Percentiles rank a stretch among this genome's conserved stretches.
These are phyloP conservation scores for Albophoma yamanashiensis DNA, from an alignment of 2,329 filamentous ascomycete species.

Conservation along the genomic window DNA sequence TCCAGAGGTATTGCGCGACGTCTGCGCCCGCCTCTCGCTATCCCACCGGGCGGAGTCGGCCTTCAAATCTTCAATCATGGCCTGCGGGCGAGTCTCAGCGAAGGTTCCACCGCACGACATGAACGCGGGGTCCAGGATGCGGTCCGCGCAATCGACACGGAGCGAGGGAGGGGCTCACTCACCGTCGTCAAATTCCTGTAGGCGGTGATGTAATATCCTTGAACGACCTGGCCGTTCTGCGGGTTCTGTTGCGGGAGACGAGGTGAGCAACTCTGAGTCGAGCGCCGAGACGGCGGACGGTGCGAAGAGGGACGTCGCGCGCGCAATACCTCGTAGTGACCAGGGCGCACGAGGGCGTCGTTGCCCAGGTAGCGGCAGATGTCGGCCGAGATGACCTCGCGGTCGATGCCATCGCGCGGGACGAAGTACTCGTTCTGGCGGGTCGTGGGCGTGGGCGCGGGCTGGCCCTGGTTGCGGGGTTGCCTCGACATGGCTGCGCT, in stretches of 20 bases:
- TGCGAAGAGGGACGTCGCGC: not conserved
- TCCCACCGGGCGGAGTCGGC: slow-evolving; percentile 53
- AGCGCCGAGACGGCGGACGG: not conserved
- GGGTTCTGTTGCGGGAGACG: slow-evolving; percentile 31
- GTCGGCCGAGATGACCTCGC: slow-evolving; percentile 75
- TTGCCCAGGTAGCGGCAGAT: slow-evolving; percentile 78
- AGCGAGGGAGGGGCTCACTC: slow-evolving; percentile 39
- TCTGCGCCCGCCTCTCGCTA: slow-evolving; percentile 46
- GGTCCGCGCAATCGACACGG: not conserved
- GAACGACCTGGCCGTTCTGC: slow-evolving; percentile 46
- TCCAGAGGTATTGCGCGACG: slow-evolving; percentile 41
- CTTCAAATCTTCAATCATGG: slow-evolving; percentile 54
- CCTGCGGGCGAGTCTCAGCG: slow-evolving; percentile 25
- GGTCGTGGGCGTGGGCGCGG: slow-evolving; percentile 25
- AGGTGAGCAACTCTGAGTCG: not conserved
- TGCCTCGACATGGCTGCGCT: slow-evolving; percentile 26
- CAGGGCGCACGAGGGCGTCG: slow-evolving; percentile 68
- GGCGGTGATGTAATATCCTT: slow-evolving; percentile 68
- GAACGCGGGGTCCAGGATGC: not conserved
- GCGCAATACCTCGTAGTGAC: slow-evolving; percentile 55
- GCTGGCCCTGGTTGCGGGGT: slow-evolving; percentile 24
- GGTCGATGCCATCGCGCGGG: slow-evolving; percentile 68
- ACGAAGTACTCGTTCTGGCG: slow-evolving; percentile 73
- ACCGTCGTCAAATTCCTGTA: slow-evolving; percentile 72
- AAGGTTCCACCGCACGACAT: not conserved